Evolutionary conservation across 768 basidiomycete genomes (phyloP).

Genomic region (Trametes meyenii): DNA sequence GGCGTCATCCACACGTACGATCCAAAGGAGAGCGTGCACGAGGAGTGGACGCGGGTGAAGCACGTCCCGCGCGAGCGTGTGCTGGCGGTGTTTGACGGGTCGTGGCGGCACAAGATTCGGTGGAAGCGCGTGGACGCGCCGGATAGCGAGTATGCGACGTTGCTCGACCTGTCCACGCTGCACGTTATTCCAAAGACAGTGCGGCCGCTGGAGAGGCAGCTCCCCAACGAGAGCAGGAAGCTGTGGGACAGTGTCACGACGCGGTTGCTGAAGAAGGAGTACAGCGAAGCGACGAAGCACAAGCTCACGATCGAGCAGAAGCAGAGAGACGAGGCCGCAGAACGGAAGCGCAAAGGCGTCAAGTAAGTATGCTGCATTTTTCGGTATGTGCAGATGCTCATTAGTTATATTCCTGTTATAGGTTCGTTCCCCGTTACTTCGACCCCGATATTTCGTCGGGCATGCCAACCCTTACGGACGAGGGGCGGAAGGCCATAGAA

Average conservation of each 20-base stretch:
- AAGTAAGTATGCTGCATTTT: constrained; percentile 56
- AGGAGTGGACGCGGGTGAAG: constrained; percentile 84
- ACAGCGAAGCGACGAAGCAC: constrained; percentile 85
- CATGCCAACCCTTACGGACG: constrained; percentile 65
- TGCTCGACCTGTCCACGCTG: constrained; percentile 78
- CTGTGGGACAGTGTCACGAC: constrained; percentile 87
- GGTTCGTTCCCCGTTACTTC: constrained; percentile 79
- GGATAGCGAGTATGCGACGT: constrained; percentile 58
- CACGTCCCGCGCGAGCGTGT: constrained; percentile 82
- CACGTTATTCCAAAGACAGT: constrained; percentile 81
- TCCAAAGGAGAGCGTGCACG: constrained; percentile 59
- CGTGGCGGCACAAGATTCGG: constrained; percentile 81
- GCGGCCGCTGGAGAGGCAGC: constrained; percentile 79
- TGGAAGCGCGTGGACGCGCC: constrained; percentile 55
- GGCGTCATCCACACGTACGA: constrained; percentile 88
- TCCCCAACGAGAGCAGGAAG: constrained; percentile 78
- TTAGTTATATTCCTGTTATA: constrained; percentile 26
- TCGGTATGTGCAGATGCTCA: neutral
- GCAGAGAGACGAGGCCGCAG: constrained; percentile 87
- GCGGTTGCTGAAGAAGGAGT: constrained; percentile 80
- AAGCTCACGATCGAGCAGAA: constrained; percentile 92
- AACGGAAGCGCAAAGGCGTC: constrained; percentile 78
- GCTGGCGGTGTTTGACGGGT: constrained; percentile 84
- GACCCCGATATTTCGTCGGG: constrained; percentile 69
- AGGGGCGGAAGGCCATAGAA: constrained; percentile 71